phyloP scores from a whole-genome alignment of 345 rosid species.

The Streptanthus diversifolius region DNA sequence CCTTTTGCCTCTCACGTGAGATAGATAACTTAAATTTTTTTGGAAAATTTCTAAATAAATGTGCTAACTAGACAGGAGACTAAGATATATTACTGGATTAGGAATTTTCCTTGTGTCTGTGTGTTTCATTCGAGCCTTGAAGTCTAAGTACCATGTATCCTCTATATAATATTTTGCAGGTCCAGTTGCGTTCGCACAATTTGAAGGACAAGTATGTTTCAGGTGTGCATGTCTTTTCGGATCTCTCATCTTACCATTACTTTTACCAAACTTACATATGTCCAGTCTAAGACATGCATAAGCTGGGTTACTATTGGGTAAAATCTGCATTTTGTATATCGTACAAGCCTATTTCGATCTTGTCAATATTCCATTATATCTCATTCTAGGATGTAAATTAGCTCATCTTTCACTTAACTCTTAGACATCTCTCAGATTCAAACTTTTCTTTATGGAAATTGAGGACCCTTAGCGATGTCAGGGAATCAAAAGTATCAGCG shows the following conservation, averaged over 20 bases:
- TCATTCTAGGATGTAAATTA: slow-evolving; percentile 4
- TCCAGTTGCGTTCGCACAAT: slow-evolving; percentile 72
- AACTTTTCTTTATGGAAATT: too few species aligned
- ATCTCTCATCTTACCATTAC: slow-evolving; percentile 13
- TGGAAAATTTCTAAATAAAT: neutral
- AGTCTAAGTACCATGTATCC: slow-evolving; percentile 1
- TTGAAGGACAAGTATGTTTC: slow-evolving; percentile 75
- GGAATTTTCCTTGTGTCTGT: neutral
- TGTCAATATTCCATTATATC: neutral
- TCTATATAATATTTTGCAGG: slow-evolving; percentile 42
- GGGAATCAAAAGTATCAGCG: slow-evolving; percentile 13
- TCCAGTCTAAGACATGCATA: slow-evolving; percentile 7
- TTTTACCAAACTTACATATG: neutral
- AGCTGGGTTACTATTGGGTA: slow-evolving; percentile 2
- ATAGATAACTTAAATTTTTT: neutral
- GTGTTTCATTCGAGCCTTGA: slow-evolving; percentile 11
- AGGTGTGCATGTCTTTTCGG: slow-evolving; percentile 46
- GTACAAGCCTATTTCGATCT: neutral
- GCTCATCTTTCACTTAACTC: neutral
- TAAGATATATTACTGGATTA: neutral
- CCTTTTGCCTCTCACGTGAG: neutral
- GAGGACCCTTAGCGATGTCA: too few species aligned
- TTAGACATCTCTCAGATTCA: too few species aligned
- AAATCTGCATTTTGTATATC: neutral
- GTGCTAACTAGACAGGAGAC: neutral